These are phyloP conservation scores for Lepidium didymum DNA, from an alignment of 345 rosid genomes.

Conservation along the genomic window DNA sequence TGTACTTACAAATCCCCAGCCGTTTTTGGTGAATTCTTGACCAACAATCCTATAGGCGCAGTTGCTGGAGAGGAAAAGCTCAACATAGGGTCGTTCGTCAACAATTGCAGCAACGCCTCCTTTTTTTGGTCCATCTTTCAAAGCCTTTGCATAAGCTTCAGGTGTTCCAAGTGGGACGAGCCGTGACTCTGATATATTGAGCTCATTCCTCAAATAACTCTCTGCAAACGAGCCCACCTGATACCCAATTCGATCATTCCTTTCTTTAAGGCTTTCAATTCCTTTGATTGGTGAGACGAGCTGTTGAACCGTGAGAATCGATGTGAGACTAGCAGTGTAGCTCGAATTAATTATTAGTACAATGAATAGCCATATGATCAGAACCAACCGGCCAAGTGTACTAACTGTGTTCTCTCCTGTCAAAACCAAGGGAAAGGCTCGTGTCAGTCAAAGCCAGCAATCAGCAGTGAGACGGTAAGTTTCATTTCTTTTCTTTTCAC, in stretches of 20 bases:
- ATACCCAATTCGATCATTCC: conserved; percentile 66
- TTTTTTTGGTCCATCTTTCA: conserved; percentile 55
- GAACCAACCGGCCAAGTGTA: conserved; percentile 77
- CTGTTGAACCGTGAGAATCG: conserved; percentile 89
- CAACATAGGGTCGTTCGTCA: conserved; percentile 76
- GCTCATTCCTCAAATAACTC: conserved; percentile 60
- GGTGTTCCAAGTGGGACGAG: conserved; percentile 76
- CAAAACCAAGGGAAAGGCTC: conserved; percentile 15
- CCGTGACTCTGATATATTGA: conserved; percentile 64
- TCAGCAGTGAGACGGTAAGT: background rate
- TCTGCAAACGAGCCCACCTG: conserved; percentile 92
- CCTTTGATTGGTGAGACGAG: conserved; percentile 77
- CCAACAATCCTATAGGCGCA: conserved; percentile 74
- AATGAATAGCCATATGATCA: conserved; percentile 86
- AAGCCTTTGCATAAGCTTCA: conserved; percentile 65
- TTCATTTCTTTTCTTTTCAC: conserved; percentile 22
- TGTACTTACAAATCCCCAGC: conserved; percentile 76
- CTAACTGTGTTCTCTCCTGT: conserved; percentile 85
- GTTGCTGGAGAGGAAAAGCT: conserved; percentile 65
- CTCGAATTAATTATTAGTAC: conserved; percentile 90
- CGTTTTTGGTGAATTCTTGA: conserved; percentile 82
- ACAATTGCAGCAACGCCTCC: conserved; percentile 94
- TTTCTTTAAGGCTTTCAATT: conserved; percentile 55
- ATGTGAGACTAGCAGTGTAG: conserved; percentile 95
- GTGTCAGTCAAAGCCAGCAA: conserved; percentile 21